Conservation (phyloP, 345 rosid species). For the Toxicodendron radicans region DNA sequence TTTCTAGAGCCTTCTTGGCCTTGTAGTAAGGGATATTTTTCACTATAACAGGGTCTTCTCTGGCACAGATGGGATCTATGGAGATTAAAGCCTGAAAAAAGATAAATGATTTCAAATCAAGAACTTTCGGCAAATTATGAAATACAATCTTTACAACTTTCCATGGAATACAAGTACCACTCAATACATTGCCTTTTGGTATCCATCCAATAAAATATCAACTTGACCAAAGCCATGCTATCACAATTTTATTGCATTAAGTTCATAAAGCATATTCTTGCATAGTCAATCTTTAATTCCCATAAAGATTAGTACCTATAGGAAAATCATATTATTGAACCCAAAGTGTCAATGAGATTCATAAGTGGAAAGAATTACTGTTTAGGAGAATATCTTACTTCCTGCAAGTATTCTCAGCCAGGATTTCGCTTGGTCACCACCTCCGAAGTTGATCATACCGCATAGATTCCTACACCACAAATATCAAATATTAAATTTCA, state of each 20-base stretch:
- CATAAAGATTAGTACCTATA: not conserved
- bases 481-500: slow-evolving; percentile 19
- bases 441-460: slow-evolving; percentile 88
- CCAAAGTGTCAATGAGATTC: not conserved
- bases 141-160: not conserved
- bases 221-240: not conserved
- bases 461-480: slow-evolving; percentile 70
- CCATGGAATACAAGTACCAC: not conserved
- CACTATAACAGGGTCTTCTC: slow-evolving; percentile 74
- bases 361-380: not conserved
- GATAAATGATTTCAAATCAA: slow-evolving; percentile 2
- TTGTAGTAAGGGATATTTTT: slow-evolving; percentile 82
- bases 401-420: slow-evolving; percentile 94
- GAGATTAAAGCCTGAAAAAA: slow-evolving; percentile 67
- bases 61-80: slow-evolving; percentile 83
- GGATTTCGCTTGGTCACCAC: slow-evolving; percentile 75
- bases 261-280: not conserved
- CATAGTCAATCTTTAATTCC: not conserved
- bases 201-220: not conserved
- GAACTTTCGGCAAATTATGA: not conserved
- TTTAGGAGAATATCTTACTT: slow-evolving; percentile 46
- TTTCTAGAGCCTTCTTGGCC: slow-evolving; percentile 79
- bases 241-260: not conserved
- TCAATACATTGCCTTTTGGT: not conserved
- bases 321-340: not conserved